Evolutionary conservation across 1,139 yeast genomes (phyloP), one percentile per base, ranked within the genome.

Genomic region (Debaryomyces robertsiae): DNA sequence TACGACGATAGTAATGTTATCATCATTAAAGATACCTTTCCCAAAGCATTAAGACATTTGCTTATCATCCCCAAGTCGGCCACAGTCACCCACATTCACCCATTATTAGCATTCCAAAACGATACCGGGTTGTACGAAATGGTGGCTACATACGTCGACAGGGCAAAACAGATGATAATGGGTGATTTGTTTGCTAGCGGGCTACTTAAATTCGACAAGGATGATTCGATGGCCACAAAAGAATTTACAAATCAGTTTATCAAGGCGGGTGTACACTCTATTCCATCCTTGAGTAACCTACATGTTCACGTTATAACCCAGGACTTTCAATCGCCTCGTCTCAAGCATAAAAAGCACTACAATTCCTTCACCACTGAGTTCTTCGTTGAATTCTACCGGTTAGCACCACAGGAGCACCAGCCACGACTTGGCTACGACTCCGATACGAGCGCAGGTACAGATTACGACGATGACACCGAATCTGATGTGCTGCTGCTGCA

Each of bases 281-380:
- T 75, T 2, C 95, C 95, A 2, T 82, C 91, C 1, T 55, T 87
- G 71, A 61, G 60, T 34, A 84, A 87, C 53, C 56, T 86, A 28
- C 95, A 87, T 54, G 66, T 87, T 19, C 95, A 87, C 62, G 79
- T 87, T 10, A 70, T 87, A 37, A 79, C 91, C 0, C 69, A 64
- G 37, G 95, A 87, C 59, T 74, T 84, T 54, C 53, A 68, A 50
- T 78, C 87, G 5, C 62, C 63, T 0, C 49, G 69, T 18, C 42
- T 86, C 63, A 86, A 84, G 55, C 69, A 80, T 51, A 79, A 75
- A 46, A 75, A 72, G 44, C 95, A 87, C 58, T 87, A 81, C 60
- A 82, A 82, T 54, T 81, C 91, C 4, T 87, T 87, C 60, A 79
- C 72, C 18, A 79, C 90, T 0, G 52, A 53, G 1, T 87, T 87